These are phyloP conservation scores for Cladochytrium replicatum DNA, from an alignment of 192 early-diverging fungal genomes.

Conservation along the genomic window DNA sequence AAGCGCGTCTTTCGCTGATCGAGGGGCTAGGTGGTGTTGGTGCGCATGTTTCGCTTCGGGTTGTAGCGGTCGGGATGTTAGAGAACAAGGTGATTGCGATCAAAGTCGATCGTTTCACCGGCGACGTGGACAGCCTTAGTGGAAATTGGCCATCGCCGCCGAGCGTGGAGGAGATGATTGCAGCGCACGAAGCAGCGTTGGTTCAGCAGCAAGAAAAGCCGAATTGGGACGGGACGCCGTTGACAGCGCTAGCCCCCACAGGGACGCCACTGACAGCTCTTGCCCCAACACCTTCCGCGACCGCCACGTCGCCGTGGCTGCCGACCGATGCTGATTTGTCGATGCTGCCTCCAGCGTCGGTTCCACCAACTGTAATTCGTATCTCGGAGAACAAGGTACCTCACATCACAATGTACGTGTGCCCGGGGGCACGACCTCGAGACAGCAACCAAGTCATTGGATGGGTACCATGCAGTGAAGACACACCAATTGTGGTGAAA, in stretches of 20 bases:
- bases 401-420: conserved; percentile 30
- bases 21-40: conserved; percentile 23
- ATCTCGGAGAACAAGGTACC: conserved; percentile 20
- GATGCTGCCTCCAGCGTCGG: neutral
- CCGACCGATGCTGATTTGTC: neutral
- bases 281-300: no score
- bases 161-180: no score
- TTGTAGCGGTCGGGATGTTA: conserved; percentile 10
- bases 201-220: no score
- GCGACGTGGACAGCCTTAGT: no score
- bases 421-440: conserved; percentile 5
- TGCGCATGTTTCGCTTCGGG: conserved; percentile 8
- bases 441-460: conserved; percentile 24
- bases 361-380: no score
- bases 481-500: conserved; percentile 6
- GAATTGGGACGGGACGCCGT: no score
- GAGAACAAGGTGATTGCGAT: conserved; percentile 21
- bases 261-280: neutral
- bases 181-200: conserved; percentile 10
- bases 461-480: conserved; percentile 15
- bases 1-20: conserved; percentile 11
- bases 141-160: no score
- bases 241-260: neutral
- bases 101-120: no score
- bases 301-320: neutral